Conservation (phyloP, 2,329 filamentous ascomycete genomes). For the Periconia macrospinosa region DNA sequence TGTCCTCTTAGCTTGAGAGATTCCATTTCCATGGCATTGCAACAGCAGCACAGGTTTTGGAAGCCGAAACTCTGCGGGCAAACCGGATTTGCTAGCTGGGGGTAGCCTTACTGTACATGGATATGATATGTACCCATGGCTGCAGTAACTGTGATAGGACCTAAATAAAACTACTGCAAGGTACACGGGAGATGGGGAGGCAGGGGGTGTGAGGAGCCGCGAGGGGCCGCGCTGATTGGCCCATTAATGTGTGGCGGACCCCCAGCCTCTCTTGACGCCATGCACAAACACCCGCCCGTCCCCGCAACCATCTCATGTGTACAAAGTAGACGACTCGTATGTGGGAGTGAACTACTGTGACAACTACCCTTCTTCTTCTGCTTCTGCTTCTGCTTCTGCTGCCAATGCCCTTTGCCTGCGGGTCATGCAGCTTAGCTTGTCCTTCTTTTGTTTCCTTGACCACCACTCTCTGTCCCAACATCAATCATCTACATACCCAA, state of each 20-base stretch:
- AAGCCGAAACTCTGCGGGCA: no score
- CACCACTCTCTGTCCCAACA: background rate
- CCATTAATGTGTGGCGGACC: background rate
- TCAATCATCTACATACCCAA: conserved; percentile 2
- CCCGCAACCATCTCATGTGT: no score
- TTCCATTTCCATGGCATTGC: no score
- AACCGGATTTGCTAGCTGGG: no score
- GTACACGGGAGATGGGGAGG: background rate
- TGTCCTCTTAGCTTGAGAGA: no score
- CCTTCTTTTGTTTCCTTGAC: background rate
- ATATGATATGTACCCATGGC: no score
- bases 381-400: background rate
- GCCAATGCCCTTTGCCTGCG: background rate
- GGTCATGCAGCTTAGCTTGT: background rate
- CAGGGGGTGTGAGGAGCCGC: background rate
- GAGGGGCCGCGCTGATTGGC: background rate
- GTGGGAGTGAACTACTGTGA: background rate
- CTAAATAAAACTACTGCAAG: background rate
- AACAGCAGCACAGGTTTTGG: no score
- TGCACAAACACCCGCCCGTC: background rate
- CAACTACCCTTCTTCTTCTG: no score
- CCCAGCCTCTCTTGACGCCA: background rate
- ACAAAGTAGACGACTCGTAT: no score
- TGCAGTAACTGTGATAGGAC: no score
- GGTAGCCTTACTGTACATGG: no score